Conservation (phyloP, 75 land plant species). For the Adiantum capillusveneris region DNA sequence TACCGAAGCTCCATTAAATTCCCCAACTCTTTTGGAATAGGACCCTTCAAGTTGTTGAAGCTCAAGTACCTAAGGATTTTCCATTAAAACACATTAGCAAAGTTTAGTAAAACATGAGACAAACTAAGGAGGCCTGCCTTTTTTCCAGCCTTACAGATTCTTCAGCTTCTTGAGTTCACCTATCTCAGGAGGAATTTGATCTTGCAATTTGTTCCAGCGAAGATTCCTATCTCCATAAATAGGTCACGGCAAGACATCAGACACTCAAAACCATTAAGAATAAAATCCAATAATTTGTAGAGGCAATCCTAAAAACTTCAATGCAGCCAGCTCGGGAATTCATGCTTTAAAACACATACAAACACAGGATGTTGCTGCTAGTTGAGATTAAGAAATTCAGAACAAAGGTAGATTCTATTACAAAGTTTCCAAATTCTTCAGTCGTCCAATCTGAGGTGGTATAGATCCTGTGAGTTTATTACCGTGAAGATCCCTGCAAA, state of each 20-base stretch:
- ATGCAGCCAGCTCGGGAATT: too few relatives aligned
- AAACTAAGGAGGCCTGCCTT: too few relatives aligned
- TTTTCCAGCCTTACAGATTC: constrained; percentile 50
- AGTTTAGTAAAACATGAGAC: constrained; percentile 6
- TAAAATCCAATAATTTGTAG: too few relatives aligned
- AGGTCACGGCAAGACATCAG: too few relatives aligned
- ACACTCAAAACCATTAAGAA: too few relatives aligned
- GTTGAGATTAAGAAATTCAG: too few relatives aligned
- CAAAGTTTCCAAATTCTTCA: constrained; percentile 62
- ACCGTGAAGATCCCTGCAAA: constrained; percentile 84
- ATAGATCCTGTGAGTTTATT: constrained; percentile 86
- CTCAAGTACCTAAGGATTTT: constrained; percentile 71
- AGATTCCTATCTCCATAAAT: constrained; percentile 53
- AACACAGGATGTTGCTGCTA: too few relatives aligned
- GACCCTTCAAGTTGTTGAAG: constrained; percentile 85
- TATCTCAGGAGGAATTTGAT: constrained; percentile 78
- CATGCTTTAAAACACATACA: too few relatives aligned
- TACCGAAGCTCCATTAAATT: constrained; percentile 76
- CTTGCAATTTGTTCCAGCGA: constrained; percentile 94
- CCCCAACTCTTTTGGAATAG: constrained; percentile 79
- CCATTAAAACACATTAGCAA: not conserved
- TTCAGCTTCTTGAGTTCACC: constrained; percentile 71
- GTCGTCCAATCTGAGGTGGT: constrained; percentile 82
- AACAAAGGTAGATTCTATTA: constrained; percentile 18
- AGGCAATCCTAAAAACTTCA: too few relatives aligned